Evolutionary conservation across 2,329 filamentous ascomycete genomes (phyloP).

Genomic region (Aphanocladium album): DNA sequence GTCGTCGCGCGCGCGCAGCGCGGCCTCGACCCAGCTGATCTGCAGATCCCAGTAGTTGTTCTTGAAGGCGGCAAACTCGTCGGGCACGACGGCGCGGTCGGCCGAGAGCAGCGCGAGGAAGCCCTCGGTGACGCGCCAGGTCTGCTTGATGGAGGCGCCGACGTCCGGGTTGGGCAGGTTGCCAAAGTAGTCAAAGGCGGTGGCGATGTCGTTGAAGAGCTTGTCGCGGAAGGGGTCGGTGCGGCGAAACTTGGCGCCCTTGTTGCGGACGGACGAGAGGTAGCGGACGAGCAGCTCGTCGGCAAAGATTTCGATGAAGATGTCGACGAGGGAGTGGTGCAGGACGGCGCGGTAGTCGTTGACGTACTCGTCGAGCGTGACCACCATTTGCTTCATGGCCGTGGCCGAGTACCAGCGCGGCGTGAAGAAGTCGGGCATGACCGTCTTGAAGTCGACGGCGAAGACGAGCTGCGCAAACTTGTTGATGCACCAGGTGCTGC

Average conservation of each 20-base stretch:
- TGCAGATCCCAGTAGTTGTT: conserved; percentile 86
- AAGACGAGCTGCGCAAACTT: conserved; percentile 87
- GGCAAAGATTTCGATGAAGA: conserved; percentile 88
- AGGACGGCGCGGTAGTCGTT: conserved; percentile 78
- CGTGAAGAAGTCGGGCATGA: conserved; percentile 88
- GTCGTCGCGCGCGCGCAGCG: conserved; percentile 80
- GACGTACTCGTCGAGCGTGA: conserved; percentile 93
- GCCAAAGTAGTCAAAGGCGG: conserved; percentile 85
- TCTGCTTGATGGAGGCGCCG: conserved; percentile 70
- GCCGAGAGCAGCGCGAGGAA: conserved; percentile 76
- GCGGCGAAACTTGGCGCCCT: conserved; percentile 80
- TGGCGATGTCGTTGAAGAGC: conserved; percentile 86
- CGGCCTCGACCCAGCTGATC: conserved; percentile 91
- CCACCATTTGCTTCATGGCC: conserved; percentile 88
- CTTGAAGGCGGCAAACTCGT: conserved; percentile 82
- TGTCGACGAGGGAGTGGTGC: conserved; percentile 81
- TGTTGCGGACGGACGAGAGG: conserved; percentile 79
- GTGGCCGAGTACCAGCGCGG: conserved; percentile 80
- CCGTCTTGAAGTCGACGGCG: conserved; percentile 77
- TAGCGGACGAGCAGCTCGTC: conserved; percentile 88
- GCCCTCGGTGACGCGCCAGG: conserved; percentile 85
- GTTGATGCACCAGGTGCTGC: conserved; percentile 87
- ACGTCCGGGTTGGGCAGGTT: conserved; percentile 62
- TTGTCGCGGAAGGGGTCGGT: conserved; percentile 86
- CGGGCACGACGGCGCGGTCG: conserved; percentile 66